Evolutionary conservation across 441 rosid genomes (phyloP), one percentile per base, ranked within the genome.

Genomic region (Lepidium campestre): DNA sequence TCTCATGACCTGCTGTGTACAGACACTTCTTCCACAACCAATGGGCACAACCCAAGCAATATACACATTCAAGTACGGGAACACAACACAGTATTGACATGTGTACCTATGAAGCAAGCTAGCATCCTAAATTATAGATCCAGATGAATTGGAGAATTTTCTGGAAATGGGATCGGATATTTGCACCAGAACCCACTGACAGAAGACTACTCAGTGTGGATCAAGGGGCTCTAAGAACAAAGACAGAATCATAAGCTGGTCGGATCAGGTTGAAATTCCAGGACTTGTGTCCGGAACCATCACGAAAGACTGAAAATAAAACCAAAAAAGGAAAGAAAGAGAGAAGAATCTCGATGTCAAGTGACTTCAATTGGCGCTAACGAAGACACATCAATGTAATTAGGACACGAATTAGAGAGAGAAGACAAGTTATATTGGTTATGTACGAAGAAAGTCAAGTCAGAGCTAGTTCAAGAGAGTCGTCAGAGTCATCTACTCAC

Each of bases 1-100:
- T 88, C 61, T 92, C 98, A 44, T 85, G 87, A 61, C 98, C 91
- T 11, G 93, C 95, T 35, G 85, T 80, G 80, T 92, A 85, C 18
- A 92, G 75, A 72, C 90, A 90, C 71, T 84, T 87, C 80, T 85
- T 78, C 93, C 91, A 86, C 25, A 77, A 71, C 95, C 95, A 92
- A 31, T 95, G 93, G 27, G 80, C 77, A 75, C 96, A 92, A 12
- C 77, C 97, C 62, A 91, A 67, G 62, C 96, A 88, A 69, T 92
- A 92, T 40, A 87, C 95, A 44, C 95, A 83, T 76, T 92, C 98
- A 62, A 92, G 64, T 34, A 92, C 64, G 25, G 95, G 96, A 77
- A 88, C 57, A 68, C 96, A 82, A 76, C 96, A 92, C 45, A 79
- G 68, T 50, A 89, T 78, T 64, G 98, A 92, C 95, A 89, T 75